Conservation (phyloP, 1,139 yeast species). For the Blastobotrys elegans region DNA sequence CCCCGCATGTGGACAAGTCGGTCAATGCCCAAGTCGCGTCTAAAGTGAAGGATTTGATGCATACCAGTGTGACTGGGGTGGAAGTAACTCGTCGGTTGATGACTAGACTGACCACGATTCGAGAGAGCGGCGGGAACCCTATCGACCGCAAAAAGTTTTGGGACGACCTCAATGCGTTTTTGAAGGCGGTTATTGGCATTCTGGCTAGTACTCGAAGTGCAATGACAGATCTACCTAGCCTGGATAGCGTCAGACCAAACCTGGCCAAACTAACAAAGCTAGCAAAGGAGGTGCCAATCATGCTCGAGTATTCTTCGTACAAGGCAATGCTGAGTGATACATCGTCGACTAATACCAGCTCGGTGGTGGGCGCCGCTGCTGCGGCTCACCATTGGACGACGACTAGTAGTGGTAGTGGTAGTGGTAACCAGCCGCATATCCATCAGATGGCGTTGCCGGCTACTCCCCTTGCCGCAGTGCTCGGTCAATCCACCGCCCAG, state of each 20-base stretch:
- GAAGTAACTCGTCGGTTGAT: slow-evolving; percentile 70
- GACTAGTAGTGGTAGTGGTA: slow-evolving; percentile 4
- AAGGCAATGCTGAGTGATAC: slow-evolving; percentile 25
- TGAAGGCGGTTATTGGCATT: slow-evolving; percentile 78
- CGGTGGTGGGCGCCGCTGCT: background rate
- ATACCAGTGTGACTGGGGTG: slow-evolving; percentile 73
- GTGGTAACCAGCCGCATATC: background rate
- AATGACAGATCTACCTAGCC: slow-evolving; percentile 72
- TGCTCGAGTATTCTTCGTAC: slow-evolving; percentile 61
- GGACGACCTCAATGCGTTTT: slow-evolving; percentile 80
- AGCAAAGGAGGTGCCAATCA: slow-evolving; percentile 83
- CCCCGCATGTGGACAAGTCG: slow-evolving; percentile 7
- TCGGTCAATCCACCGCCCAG: slow-evolving; percentile 36
- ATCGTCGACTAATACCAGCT: background rate
- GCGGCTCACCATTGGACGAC: background rate
- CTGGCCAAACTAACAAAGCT: slow-evolving; percentile 79
- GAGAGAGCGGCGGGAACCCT: slow-evolving; percentile 38
- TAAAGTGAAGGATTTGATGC: slow-evolving; percentile 72
- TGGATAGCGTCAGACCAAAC: slow-evolving; percentile 75
- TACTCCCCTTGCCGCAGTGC: slow-evolving; percentile 36
- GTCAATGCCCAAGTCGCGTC: slow-evolving; percentile 37
- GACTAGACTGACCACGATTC: slow-evolving; percentile 49
- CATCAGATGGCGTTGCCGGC: slow-evolving; percentile 22
- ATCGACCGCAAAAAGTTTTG: slow-evolving; percentile 66
- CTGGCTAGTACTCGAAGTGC: slow-evolving; percentile 78